Evolutionary conservation across 1,284 basidiomycete species (phyloP).

Genomic region (Garcileccinum viscosum): DNA sequence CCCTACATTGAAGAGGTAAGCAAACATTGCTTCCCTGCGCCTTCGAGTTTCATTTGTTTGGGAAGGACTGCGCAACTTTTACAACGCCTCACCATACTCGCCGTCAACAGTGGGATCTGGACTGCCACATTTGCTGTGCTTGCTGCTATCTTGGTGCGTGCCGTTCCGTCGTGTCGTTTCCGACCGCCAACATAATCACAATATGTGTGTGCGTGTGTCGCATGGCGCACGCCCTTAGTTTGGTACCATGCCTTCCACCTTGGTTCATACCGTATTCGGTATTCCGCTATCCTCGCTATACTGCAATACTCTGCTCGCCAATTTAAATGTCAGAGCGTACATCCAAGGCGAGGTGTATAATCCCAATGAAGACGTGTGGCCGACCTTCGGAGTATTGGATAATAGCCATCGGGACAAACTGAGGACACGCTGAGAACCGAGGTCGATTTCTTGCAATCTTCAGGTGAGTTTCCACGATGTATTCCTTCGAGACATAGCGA

Average conservation of each 20-base stretch:
- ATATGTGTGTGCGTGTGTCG: neutral
- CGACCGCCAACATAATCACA: no score
- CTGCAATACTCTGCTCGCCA: neutral
- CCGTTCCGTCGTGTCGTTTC: neutral
- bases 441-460: neutral
- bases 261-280: neutral
- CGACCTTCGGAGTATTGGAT: neutral
- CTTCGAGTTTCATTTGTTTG: neutral
- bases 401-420: no score
- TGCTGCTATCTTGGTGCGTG: conserved; percentile 17
- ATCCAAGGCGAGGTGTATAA: neutral
- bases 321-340: neutral
- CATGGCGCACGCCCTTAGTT: conserved; percentile 2
- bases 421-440: neutral
- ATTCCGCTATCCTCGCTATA: neutral
- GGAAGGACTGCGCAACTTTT: conserved; percentile 14
- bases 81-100: conserved; percentile 20
- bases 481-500: neutral
- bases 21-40: neutral
- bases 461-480: neutral
- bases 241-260: neutral
- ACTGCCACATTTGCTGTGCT: conserved; percentile 20
- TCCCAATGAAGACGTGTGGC: neutral
- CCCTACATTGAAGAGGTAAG: neutral
- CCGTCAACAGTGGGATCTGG: conserved; percentile 23